A percentile compares a stretch with the other conserved stretches of the same genome.
These are phyloP conservation scores for Obelidium mucronatum DNA, from an alignment of 192 early-diverging fungal genomes.

Conservation along the genomic window DNA sequence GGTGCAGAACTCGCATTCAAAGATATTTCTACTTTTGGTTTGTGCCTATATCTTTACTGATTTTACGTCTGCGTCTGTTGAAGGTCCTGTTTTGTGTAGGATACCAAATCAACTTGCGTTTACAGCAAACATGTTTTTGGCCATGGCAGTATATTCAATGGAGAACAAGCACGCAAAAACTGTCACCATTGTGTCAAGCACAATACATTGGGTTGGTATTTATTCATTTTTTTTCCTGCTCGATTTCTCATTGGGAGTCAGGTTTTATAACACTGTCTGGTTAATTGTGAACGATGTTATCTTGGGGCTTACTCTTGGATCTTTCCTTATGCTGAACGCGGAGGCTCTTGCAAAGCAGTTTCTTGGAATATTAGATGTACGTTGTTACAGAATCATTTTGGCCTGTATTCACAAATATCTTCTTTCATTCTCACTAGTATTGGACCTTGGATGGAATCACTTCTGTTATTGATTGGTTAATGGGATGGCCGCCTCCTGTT, in stretches of 20 bases:
- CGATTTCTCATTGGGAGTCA: no score
- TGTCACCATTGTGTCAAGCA: slow-evolving; percentile 63
- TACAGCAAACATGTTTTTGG: slow-evolving; percentile 88
- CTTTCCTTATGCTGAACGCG: slow-evolving; percentile 71
- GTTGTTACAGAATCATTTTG: neutral
- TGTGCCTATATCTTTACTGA: no score
- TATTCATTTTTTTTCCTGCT: no score
- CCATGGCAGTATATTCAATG: slow-evolving; percentile 83
- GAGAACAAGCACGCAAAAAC: slow-evolving; percentile 63
- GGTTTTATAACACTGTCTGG: slow-evolving; percentile 97
- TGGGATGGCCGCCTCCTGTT: slow-evolving; percentile 79
- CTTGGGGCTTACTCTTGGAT: slow-evolving; percentile 82
- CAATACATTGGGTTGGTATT: slow-evolving; percentile 82
- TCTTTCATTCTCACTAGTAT: slow-evolving; percentile 21
- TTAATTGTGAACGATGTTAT: slow-evolving; percentile 92
- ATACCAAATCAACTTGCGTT: slow-evolving; percentile 87
- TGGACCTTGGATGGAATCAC: slow-evolving; percentile 32
- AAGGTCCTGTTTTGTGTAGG: slow-evolving; percentile 41
- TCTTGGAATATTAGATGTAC: slow-evolving; percentile 23
- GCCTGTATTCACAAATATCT: slow-evolving; percentile 1
- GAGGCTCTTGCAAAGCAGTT: slow-evolving; percentile 54
- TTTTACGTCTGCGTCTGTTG: slow-evolving; percentile 7
- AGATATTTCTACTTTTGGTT: slow-evolving; percentile 71
- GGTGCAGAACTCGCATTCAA: slow-evolving; percentile 76
- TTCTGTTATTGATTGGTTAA: slow-evolving; percentile 84